Evolutionary conservation across 192 early-diverging fungal genomes (phyloP).

Genomic region (Dimargaris cristalligena): DNA sequence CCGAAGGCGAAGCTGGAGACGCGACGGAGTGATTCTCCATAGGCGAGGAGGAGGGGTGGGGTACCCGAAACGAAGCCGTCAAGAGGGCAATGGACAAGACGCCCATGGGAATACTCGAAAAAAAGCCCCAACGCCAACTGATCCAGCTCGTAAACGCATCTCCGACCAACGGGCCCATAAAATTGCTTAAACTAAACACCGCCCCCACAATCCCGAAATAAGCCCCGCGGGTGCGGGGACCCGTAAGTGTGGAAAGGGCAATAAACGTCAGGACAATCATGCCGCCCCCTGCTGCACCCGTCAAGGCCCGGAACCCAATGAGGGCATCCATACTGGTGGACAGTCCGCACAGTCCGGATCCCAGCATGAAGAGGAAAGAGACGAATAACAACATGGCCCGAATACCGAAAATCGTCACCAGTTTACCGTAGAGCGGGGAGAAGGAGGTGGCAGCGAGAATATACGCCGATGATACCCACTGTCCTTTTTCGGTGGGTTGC

Average conservation of each 20-base stretch:
- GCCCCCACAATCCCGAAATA: not conserved
- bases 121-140: not conserved
- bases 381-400: not conserved
- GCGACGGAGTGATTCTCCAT: too few species aligned
- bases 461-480: not conserved
- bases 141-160: not conserved
- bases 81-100: not conserved
- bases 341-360: not conserved
- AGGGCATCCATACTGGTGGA: not conserved
- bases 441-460: not conserved
- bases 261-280: not conserved
- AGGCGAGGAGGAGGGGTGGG: too few species aligned
- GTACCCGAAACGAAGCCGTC: not conserved
- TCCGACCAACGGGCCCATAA: not conserved
- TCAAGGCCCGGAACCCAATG: not conserved
- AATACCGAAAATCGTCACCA: not conserved
- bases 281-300: too few species aligned
- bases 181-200: not conserved
- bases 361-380: not conserved
- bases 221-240: too few species aligned
- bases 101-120: not conserved
- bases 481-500: not conserved
- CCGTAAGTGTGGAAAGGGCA: not conserved
- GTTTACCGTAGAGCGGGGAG: not conserved
- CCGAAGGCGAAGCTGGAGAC: too few species aligned